A percentile compares a stretch with the other conserved stretches of the same genome.
phyloP scores from a whole-genome alignment of 441 rosid species.

The Pelargonium australe region DNA sequence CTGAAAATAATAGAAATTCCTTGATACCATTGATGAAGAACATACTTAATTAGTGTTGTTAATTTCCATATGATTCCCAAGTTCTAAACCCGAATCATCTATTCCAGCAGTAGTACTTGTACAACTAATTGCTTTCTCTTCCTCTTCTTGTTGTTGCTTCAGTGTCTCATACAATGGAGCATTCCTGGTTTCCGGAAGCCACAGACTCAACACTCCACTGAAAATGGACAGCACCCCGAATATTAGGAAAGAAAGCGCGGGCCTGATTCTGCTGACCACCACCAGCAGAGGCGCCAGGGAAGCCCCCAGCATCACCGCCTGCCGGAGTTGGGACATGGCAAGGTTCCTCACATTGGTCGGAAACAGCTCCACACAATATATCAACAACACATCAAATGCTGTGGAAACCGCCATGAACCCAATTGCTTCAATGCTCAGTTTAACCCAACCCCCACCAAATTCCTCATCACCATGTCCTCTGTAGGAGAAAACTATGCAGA shows the following conservation, averaged over 20 bases:
- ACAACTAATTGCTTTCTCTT: constrained; percentile 11
- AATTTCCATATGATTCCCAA: too few species aligned
- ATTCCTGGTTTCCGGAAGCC: constrained; percentile 54
- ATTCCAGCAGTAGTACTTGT: too few species aligned
- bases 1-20: too few species aligned
- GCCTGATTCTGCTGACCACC: constrained; percentile 43
- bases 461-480: neutral
- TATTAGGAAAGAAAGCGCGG: constrained; percentile 39
- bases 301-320: constrained; percentile 61
- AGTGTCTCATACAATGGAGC: constrained; percentile 61
- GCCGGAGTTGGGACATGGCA: constrained; percentile 54
- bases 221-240: constrained; percentile 43
- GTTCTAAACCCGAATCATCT: too few species aligned
- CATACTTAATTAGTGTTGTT: too few species aligned
- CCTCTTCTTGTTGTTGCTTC: constrained; percentile 50
- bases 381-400: constrained; percentile 47
- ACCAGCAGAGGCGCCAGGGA: constrained; percentile 55
- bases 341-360: constrained; percentile 59
- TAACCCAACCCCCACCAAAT: constrained; percentile 35
- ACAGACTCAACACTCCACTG: constrained; percentile 43
- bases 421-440: constrained; percentile 35
- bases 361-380: constrained; percentile 57
- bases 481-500: constrained; percentile 49
- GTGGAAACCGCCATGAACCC: constrained; percentile 56
- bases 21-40: too few species aligned